Conservation (phyloP, 2,329 filamentous ascomycete species). For the Aureobasidium pullulans region DNA sequence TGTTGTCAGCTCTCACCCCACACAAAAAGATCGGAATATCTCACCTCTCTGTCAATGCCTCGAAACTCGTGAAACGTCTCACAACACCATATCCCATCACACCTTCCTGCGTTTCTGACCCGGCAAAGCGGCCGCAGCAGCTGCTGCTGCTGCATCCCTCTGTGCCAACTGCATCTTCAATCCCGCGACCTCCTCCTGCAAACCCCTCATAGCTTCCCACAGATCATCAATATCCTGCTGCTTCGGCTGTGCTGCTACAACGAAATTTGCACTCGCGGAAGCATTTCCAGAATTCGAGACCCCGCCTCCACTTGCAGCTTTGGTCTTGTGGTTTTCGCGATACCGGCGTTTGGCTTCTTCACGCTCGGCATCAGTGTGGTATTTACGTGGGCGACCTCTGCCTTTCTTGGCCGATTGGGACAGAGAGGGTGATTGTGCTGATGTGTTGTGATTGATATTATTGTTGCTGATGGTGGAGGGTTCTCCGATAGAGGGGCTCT, state of each 20-base stretch:
- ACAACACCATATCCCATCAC: neutral
- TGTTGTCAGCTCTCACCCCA: too few species aligned
- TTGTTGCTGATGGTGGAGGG: neutral
- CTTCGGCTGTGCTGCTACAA: neutral
- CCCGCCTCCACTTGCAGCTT: neutral
- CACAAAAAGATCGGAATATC: too few species aligned
- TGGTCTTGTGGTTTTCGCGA: conserved; percentile 10
- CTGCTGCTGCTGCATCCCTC: conserved; percentile 1
- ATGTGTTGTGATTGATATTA: neutral
- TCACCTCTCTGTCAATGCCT: neutral
- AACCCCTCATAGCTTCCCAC: neutral
- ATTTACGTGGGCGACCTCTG: conserved; percentile 11
- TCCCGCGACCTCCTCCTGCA: neutral
- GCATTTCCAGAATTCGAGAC: neutral
- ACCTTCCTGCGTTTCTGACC: neutral
- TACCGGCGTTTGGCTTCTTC: conserved; percentile 12
- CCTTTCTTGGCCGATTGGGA: neutral
- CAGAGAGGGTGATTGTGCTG: neutral
- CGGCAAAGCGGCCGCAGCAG: neutral
- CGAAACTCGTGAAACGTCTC: neutral
- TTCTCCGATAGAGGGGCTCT: neutral
- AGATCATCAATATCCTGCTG: conserved; percentile 3
- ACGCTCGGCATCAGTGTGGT: conserved; percentile 6
- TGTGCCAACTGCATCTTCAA: conserved; percentile 1
- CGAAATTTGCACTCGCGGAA: neutral